Evolutionary conservation across 768 basidiomycete species (phyloP).

Genomic region (Leccinellum rugosiceps): DNA sequence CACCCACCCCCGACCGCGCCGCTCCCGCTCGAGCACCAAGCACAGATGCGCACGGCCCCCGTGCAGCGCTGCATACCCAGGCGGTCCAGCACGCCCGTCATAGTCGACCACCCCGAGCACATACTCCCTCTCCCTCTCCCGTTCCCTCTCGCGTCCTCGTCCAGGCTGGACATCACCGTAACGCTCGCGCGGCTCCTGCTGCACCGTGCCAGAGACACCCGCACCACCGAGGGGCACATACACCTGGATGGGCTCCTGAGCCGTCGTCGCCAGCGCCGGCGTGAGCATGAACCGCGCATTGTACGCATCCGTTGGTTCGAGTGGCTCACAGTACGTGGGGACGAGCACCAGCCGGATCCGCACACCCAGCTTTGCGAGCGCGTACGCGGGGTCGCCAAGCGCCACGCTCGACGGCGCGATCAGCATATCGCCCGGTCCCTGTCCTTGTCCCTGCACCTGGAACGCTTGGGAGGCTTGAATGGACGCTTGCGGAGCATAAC

Average conservation of each 20-base stretch:
- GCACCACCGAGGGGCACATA: constrained; percentile 1
- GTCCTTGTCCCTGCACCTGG: no score
- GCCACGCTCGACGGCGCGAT: constrained; percentile 1
- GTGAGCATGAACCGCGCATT: constrained; percentile 18
- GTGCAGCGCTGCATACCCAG: constrained; percentile 19
- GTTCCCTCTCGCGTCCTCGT: constrained; percentile 5
- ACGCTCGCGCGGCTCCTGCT: constrained; percentile 2
- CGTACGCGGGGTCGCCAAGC: constrained; percentile 22
- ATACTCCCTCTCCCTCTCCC: constrained; percentile 15
- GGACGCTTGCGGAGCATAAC: constrained; percentile 10
- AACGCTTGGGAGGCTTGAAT: no score
- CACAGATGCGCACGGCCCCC: constrained; percentile 19
- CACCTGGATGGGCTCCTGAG: constrained; percentile 22
- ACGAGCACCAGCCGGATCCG: constrained; percentile 16
- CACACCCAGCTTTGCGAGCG: constrained; percentile 24
- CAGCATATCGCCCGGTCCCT: constrained; percentile 4
- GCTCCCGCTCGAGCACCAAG: constrained; percentile 22
- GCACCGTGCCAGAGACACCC: background rate
- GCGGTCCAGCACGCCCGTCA: constrained; percentile 18
- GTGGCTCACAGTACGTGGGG: constrained; percentile 20
- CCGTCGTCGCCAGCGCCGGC: constrained; percentile 7
- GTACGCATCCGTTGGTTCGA: constrained; percentile 15
- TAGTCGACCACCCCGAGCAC: constrained; percentile 24
- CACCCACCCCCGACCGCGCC: constrained; percentile 18
- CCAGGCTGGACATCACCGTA: background rate